Evolutionary conservation across 2,329 filamentous ascomycete genomes (phyloP).

Genomic region (Ambrosiella cleistominuta): DNA sequence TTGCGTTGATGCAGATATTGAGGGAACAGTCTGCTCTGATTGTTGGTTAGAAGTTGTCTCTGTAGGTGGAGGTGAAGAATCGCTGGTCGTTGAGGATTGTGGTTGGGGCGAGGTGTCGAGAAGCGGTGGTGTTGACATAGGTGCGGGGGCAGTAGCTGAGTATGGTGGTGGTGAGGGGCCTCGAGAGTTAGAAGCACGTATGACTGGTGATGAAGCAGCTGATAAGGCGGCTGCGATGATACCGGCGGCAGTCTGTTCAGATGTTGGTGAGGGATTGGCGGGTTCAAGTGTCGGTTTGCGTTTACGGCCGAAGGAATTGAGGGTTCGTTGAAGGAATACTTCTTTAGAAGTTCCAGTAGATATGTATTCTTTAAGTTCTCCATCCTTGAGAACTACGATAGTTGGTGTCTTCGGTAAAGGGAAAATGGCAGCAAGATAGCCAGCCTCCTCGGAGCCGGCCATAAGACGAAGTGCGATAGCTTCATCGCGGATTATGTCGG

Average conservation of each 20-base stretch:
- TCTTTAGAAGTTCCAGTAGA: conserved; percentile 44
- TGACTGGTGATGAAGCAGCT: conserved; percentile 14
- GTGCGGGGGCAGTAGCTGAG: not conserved
- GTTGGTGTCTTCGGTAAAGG: conserved; percentile 64
- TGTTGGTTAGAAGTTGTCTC: not conserved
- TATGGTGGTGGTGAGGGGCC: conserved; percentile 13
- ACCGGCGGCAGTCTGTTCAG: conserved; percentile 11
- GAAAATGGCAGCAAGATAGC: conserved; percentile 66
- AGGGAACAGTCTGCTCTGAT: not conserved
- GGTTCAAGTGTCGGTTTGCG: conserved; percentile 12
- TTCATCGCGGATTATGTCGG: conserved; percentile 37
- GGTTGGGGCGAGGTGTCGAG: not conserved
- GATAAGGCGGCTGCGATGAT: conserved; percentile 12
- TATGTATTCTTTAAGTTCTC: conserved; percentile 61
- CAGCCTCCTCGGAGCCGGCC: conserved; percentile 62
- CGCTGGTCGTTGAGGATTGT: not conserved
- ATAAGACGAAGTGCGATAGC: conserved; percentile 53
- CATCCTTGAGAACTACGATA: conserved; percentile 63
- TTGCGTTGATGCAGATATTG: conserved; percentile 14
- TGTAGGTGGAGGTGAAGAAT: not conserved
- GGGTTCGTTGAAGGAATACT: conserved; percentile 39
- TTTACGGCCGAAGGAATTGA: conserved; percentile 19
- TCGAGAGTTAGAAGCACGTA: conserved; percentile 11
- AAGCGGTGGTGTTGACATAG: not conserved
- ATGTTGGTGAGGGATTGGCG: conserved; percentile 2